Evolutionary conservation across 176 grass and related monocot genomes (phyloP), one percentile per base, ranked within the genome.

Genomic region (Carex myosuroides): DNA sequence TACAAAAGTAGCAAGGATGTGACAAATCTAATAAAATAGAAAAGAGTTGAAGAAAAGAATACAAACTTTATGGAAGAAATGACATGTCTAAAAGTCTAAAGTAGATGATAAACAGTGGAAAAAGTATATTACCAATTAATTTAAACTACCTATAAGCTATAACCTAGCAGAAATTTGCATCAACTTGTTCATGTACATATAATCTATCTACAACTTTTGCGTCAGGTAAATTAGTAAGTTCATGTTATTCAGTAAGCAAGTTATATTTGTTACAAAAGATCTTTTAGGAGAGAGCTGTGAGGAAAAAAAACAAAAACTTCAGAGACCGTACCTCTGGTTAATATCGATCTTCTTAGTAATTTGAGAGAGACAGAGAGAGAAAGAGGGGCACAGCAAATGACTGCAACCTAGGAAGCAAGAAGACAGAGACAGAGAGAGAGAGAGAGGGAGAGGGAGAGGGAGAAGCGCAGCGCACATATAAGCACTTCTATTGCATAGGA

Each of bases 1-100:
- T 57, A 78, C 13, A 78, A 78, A 78, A 78, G 73, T 56, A 18
- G 26, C 26, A 78, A 57, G 73, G 73, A 78, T 78, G 73, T 78
- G 73, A 78, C 73, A 35, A 57, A 57, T 78, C 73, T 57, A 78
- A 78, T 78, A 78, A 17, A 78, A 55, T 78, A 78, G 20, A 55
- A 78, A 78, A 57, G 24, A 56, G 33, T 17, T 57, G 13, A 57
- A 56, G 48, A 78, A 78, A 78, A 78, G 73, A 56, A 78, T 57
- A 17, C 48, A 54, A 29, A 33, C 73, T 78, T 78, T 78, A 33
- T 78, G 33, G 73, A 78, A 78, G 52, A 78, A 78, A 53, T 57
- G 73, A 78, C 73, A 78, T 57, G 52, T 78, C 73, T 33, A 78
- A 57, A 78, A 57, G 52, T 30, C 52, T 35, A 57, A 78, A 78